Conservation (phyloP, 2,329 filamentous ascomycete genomes). For the Dothideomycetidae sp. region DNA sequence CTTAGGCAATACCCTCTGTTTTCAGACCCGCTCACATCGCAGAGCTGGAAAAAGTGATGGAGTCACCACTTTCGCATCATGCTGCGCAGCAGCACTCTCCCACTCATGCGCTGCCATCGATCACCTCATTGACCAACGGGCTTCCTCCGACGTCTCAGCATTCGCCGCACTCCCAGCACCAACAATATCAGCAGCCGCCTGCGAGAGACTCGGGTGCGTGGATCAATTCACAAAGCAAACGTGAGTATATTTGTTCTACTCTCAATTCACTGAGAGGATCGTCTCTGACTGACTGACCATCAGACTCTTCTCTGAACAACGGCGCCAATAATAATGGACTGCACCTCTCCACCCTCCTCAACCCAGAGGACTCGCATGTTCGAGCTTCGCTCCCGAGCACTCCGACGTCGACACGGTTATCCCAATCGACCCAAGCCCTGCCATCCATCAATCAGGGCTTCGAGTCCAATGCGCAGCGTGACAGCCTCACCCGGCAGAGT, state of each 20-base stretch:
- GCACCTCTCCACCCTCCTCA: constrained; percentile 36
- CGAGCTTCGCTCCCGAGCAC: constrained; percentile 31
- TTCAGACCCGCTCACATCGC: no score
- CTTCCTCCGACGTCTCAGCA: constrained; percentile 17
- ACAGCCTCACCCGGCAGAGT: constrained; percentile 18
- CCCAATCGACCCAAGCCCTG: constrained; percentile 23
- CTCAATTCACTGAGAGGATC: background rate
- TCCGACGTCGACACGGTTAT: constrained; percentile 26
- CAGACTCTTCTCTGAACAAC: constrained; percentile 15
- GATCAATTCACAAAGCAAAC: constrained; percentile 25
- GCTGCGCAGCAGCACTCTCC: constrained; percentile 12
- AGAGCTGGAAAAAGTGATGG: constrained; percentile 10
- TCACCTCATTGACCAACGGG: constrained; percentile 24
- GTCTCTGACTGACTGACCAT: background rate
- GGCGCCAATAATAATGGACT: constrained; percentile 32
- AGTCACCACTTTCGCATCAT: constrained; percentile 7
- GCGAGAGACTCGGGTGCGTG: constrained; percentile 25
- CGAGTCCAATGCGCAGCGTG: constrained; percentile 16
- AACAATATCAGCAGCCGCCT: constrained; percentile 15
- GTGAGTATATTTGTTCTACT: constrained; percentile 16
- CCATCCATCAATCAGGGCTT: constrained; percentile 45
- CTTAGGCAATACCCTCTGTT: no score
- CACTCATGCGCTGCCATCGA: constrained; percentile 20
- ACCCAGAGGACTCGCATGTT: constrained; percentile 35
- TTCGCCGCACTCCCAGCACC: constrained; percentile 20